Evolutionary conservation across 768 basidiomycete species (phyloP), one percentile per base, ranked within the genome.

Genomic region (Lentinula raphanica): DNA sequence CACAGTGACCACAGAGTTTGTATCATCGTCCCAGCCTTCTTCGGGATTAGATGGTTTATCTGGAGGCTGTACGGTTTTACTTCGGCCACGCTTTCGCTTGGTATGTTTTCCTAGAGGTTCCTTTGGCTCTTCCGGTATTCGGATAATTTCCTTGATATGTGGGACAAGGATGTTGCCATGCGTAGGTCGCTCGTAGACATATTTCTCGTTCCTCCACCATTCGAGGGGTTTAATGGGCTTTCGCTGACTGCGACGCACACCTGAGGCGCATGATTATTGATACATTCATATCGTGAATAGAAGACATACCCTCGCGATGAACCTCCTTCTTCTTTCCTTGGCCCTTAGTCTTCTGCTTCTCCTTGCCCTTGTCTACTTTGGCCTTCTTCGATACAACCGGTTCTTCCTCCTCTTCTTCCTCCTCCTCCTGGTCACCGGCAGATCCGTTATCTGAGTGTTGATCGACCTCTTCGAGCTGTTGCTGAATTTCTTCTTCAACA

Each of bases 131-230:
- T 77, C 75, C 0, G 80, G 79, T 65, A 82, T 79, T 49, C 76
- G 77, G 17, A 75, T 67, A 56, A 94, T 85, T 61, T 86, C 88
- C 64, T 83, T 83, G 66, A 93, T 88, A 27, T 81, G 80, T 0
- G 89, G 83, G 11, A 90, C 86, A 27, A 82, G 76, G 21, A 79
- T 73, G 8, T 72, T 60, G 23, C 76, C 81, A 6, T 78, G 77
- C 8, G 78, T 73, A 12, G 80, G 78, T 21, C 85, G 80, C 5
- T 87, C 88, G 65, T 93, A 98, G 2, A 94, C 86, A 23, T 93
- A 81, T 61, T 85, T 87, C 72, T 98, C 96, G 63, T 85, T 84
- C n/a, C 94, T 83, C 96, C 96, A 98, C 76, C 81, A 96, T 39
- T 92, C 90, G 35, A 98, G 76, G 3, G 95, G 96, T 49, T 74